phyloP scores from a whole-genome alignment of 2,329 filamentous ascomycete species.

The Cordyceps cateniannulata region DNA sequence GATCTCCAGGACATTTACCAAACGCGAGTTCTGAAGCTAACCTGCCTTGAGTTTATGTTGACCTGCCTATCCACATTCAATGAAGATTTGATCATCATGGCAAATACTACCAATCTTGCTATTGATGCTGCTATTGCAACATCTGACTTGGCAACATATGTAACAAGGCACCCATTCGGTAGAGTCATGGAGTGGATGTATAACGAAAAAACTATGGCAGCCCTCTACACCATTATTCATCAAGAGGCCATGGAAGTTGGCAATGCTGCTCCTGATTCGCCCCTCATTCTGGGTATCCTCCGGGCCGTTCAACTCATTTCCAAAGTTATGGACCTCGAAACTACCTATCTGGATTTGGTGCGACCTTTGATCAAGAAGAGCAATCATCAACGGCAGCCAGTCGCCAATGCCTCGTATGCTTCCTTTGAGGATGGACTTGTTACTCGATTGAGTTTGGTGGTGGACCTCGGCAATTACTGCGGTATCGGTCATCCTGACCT shows the following conservation, averaged over 20 bases:
- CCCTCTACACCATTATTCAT: constrained; percentile 72
- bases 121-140: constrained; percentile 71
- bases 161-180: constrained; percentile 83
- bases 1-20: constrained; percentile 63
- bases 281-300: constrained; percentile 71
- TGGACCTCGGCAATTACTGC: constrained; percentile 80
- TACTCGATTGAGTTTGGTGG: constrained; percentile 70
- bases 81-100: constrained; percentile 82
- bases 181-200: constrained; percentile 98
- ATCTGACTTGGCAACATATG: constrained; percentile 71
- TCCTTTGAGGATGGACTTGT: constrained; percentile 90
- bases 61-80: constrained; percentile 83
- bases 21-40: constrained; percentile 65
- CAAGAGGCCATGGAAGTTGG: constrained; percentile 69
- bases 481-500: constrained; percentile 76
- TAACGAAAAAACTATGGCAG: constrained; percentile 78
- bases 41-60: constrained; percentile 77
- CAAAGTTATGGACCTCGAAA: constrained; percentile 76
- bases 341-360: constrained; percentile 86
- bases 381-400: constrained; percentile 50
- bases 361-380: constrained; percentile 69
- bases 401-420: constrained; percentile 65
- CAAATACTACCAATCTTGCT: constrained; percentile 67
- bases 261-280: constrained; percentile 67
- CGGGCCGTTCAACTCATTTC: constrained; percentile 79